These are phyloP conservation scores for Ilex paraguariensis DNA, from an alignment of 305 asterid genomes.

Conservation along the genomic window DNA sequence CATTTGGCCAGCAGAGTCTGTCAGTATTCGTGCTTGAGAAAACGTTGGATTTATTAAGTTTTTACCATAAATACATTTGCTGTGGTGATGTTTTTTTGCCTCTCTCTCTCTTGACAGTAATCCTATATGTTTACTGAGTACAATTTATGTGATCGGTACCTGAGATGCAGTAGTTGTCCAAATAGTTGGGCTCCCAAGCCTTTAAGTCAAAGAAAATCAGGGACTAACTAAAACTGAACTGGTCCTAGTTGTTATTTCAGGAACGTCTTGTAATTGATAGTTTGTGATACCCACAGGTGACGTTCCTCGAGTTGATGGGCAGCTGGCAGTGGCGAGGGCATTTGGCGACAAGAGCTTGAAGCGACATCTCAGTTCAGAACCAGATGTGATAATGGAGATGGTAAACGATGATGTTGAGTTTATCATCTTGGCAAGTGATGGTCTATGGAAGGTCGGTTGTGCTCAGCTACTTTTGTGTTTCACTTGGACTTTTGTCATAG, in stretches of 20 bases:
- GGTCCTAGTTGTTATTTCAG: background rate
- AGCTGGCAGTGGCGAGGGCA: conserved; percentile 92
- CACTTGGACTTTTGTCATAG: no score
- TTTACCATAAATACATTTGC: no score
- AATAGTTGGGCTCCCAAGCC: background rate
- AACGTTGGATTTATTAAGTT: no score
- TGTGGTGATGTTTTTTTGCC: no score
- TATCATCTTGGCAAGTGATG: conserved; percentile 85
- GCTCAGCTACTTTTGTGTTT: no score
- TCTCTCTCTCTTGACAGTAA: no score
- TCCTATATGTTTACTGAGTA: no score
- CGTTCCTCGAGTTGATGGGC: conserved; percentile 95
- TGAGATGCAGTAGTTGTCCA: background rate
- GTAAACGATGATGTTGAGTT: conserved; percentile 68
- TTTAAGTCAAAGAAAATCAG: background rate
- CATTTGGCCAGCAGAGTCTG: no score
- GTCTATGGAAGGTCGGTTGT: conserved; percentile 74
- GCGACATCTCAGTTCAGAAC: conserved; percentile 87
- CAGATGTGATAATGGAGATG: conserved; percentile 44
- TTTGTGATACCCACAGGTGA: conserved; percentile 50
- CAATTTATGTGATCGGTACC: no score
- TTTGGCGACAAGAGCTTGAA: conserved; percentile 96
- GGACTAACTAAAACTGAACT: background rate
- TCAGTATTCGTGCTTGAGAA: no score
- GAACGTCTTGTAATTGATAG: background rate